Conservation (phyloP, 305 asterid species). For the Plantago rigida region DNA sequence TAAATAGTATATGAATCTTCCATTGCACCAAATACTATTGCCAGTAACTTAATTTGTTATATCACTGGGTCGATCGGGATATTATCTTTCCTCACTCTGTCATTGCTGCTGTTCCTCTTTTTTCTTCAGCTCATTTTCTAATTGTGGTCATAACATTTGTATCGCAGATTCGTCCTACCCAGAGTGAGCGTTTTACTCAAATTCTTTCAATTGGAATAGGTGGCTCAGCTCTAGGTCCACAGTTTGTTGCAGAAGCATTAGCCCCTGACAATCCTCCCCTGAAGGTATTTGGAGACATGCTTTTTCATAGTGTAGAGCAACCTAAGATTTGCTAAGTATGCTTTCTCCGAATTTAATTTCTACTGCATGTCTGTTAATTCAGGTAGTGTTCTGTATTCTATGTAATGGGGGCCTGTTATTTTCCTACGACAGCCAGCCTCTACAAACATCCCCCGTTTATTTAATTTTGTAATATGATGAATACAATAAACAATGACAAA, state of each 20-base stretch:
- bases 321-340: not conserved
- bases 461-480: too few relatives aligned
- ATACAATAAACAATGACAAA: too few relatives aligned
- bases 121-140: not conserved
- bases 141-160: slow-evolving; percentile 22
- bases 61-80: too few relatives aligned
- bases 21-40: too few relatives aligned
- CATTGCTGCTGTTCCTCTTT: not conserved
- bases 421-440: too few relatives aligned
- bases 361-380: not conserved
- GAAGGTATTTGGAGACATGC: slow-evolving; percentile 45
- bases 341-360: too few relatives aligned
- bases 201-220: slow-evolving; percentile 96
- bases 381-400: not conserved
- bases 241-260: slow-evolving; percentile 97
- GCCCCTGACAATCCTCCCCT: slow-evolving; percentile 99
- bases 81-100: not conserved
- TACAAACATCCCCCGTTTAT: too few relatives aligned
- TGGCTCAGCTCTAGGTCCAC: slow-evolving; percentile 99
- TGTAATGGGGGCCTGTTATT: not conserved
- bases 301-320: not conserved
- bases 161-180: slow-evolving; percentile 73
- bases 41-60: too few relatives aligned
- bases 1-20: too few relatives aligned
- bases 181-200: slow-evolving; percentile 57